These are phyloP conservation scores for Decorospora gaudefroyi DNA, from an alignment of 2,329 filamentous ascomycete genomes.

Conservation along the genomic window DNA sequence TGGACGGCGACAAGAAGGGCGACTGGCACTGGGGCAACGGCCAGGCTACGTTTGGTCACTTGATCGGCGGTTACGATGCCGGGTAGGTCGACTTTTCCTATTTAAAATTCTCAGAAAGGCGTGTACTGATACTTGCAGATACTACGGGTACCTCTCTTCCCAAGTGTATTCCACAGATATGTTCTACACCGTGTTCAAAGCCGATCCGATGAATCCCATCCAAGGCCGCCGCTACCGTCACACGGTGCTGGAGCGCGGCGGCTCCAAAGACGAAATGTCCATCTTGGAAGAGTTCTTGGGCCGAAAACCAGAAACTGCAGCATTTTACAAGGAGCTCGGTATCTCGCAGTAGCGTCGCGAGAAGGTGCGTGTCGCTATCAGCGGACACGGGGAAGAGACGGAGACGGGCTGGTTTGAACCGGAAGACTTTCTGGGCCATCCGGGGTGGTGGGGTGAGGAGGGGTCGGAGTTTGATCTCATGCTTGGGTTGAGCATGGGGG, in stretches of 20 bases:
- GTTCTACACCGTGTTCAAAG: constrained; percentile 80
- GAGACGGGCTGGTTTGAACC: too few relatives aligned
- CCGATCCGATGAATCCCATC: constrained; percentile 74
- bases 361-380: too few relatives aligned
- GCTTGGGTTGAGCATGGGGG: too few relatives aligned
- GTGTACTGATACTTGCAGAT: constrained; percentile 46
- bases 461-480: too few relatives aligned
- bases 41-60: constrained; percentile 78
- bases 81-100: constrained; percentile 50
- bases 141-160: constrained; percentile 69
- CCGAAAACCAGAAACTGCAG: constrained; percentile 73
- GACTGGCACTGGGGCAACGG: constrained; percentile 71
- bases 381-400: too few relatives aligned
- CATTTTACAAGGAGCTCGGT: constrained; percentile 80
- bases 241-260: constrained; percentile 76
- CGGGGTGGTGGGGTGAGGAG: too few relatives aligned
- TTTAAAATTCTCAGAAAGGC: not conserved
- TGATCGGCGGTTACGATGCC: constrained; percentile 83
- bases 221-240: constrained; percentile 77
- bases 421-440: too few relatives aligned
- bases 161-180: constrained; percentile 85
- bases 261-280: constrained; percentile 79
- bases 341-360: constrained; percentile 31
- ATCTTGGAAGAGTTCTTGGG: constrained; percentile 79
- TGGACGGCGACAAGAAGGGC: constrained; percentile 52